Conservation (phyloP, 768 basidiomycete species). For the Gymnopilus junonius region DNA sequence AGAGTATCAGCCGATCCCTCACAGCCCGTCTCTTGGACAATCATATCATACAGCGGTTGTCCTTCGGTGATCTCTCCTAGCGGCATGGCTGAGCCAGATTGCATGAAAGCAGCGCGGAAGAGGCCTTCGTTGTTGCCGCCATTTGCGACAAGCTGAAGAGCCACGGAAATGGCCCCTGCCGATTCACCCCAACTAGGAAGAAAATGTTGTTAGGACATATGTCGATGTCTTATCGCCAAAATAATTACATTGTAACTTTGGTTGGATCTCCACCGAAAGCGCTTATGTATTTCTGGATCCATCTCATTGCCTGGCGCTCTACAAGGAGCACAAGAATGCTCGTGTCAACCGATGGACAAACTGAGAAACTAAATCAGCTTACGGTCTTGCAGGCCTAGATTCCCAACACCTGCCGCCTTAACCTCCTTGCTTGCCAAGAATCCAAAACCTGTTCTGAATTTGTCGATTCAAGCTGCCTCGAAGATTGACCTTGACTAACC, state of each 20-base stretch:
- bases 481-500: too few relatives aligned
- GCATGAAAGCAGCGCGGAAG: slow-evolving; percentile 56
- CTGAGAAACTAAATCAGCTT: slow-evolving; percentile 21
- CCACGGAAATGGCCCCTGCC: slow-evolving; percentile 56
- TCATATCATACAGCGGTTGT: slow-evolving; percentile 47
- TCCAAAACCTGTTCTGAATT: slow-evolving; percentile 43
- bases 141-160: slow-evolving; percentile 53
- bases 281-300: slow-evolving; percentile 69
- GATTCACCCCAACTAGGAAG: slow-evolving; percentile 43
- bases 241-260: slow-evolving; percentile 57
- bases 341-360: background rate
- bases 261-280: slow-evolving; percentile 68
- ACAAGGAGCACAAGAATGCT: too few relatives aligned
- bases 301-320: slow-evolving; percentile 65
- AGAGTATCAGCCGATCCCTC: slow-evolving; percentile 41
- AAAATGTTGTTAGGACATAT: background rate
- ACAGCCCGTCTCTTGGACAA: slow-evolving; percentile 39
- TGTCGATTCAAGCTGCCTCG: too few relatives aligned
- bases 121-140: slow-evolving; percentile 47
- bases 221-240: background rate
- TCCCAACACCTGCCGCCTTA: slow-evolving; percentile 55
- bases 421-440: slow-evolving; percentile 59
- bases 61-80: slow-evolving; percentile 46
- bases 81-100: slow-evolving; percentile 45
- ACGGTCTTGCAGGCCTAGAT: slow-evolving; percentile 71